Evolutionary conservation across 225 moss, liverwort and hornwort genomes (phyloP).

Genomic region (Pseudoscleropodium purum): DNA sequence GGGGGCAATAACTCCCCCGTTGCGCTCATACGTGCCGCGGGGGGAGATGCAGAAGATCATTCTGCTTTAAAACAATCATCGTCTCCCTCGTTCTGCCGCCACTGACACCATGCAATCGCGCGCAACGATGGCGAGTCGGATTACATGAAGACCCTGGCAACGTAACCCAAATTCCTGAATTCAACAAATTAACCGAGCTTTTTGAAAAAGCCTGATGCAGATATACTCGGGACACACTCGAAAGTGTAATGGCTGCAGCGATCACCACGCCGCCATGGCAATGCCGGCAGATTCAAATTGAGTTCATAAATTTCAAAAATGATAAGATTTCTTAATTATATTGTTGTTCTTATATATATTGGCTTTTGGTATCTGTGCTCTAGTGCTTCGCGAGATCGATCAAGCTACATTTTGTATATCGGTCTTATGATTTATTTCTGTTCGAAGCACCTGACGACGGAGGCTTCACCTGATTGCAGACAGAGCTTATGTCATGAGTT

Average conservation of each 20-base stretch:
- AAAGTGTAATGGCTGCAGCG: not conserved
- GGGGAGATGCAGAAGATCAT: conserved; percentile 25
- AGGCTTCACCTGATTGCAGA: not conserved
- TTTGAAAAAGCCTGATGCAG: not conserved
- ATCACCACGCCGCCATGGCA: not conserved
- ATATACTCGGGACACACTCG: not conserved
- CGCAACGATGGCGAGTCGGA: not conserved
- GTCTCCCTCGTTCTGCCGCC: conserved; percentile 22
- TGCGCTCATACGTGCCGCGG: conserved; percentile 33
- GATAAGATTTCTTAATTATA: not conserved
- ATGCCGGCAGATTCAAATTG: not conserved
- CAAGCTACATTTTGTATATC: not conserved
- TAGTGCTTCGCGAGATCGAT: not conserved
- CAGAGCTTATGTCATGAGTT: not conserved
- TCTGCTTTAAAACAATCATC: conserved; percentile 13
- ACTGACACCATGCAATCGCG: conserved; percentile 5
- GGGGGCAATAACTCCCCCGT: conserved; percentile 7
- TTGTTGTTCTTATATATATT: not conserved
- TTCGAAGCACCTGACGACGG: not conserved
- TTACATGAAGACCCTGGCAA: not conserved
- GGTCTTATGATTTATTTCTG: not conserved
- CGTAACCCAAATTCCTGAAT: not conserved
- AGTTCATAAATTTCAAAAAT: not conserved
- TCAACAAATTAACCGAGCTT: not conserved
- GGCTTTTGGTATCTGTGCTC: not conserved